Base-by-base conservation (phyloP, 2,329 filamentous ascomycete genomes). In the Talaromyces rugulosus region DNA sequence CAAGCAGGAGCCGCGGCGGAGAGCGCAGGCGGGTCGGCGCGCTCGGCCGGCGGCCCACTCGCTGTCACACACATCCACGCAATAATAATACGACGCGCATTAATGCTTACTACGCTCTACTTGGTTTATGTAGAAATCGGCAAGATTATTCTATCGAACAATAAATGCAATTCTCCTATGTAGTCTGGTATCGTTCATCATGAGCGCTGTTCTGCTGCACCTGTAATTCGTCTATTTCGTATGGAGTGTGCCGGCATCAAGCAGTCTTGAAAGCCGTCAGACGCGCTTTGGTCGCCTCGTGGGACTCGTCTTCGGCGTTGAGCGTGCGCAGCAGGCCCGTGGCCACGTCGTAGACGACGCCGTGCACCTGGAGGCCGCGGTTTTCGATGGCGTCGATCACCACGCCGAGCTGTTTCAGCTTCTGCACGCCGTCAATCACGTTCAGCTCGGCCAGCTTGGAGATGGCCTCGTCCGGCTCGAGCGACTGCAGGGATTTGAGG, bases 381-480 rank as follows among this genome's bases (percentile, higher is more conserved):
- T 91, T 87, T 66, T 80, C 75, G 63, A 92, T 85, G 30, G 89
- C 91, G 64, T 90, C 87, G 69, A 87, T 82, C 33, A 96, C 83
- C 28, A 85, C 83, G 56, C 82, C 80, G 75, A 92, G 92, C 71
- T 86, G 82, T 79, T 88, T 84, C 62, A 95, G 76, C 23, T 86
- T 83, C 67, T 86, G 80, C 62, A 94, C 81, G 28, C 89, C 88
- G 36, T 83, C 80, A 67, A 86, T 80, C 18, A 96, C 89, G 72
- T 95, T 95, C 69, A 93, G 78, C 79, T 94, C 89, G 5, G 89
- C 88, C 64, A 96, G 78, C 66, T 86, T 86, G 11, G 84, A 75
- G 1, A 81, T 81, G 56, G 85, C 82, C 56, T 82, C 81, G 59
- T 81, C 78, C 42, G 73, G 66, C 16, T 72, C 66, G 54, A 86